phyloP scores from a whole-genome alignment of 2,329 filamentous ascomycete species.

The Microdochium nivale region DNA sequence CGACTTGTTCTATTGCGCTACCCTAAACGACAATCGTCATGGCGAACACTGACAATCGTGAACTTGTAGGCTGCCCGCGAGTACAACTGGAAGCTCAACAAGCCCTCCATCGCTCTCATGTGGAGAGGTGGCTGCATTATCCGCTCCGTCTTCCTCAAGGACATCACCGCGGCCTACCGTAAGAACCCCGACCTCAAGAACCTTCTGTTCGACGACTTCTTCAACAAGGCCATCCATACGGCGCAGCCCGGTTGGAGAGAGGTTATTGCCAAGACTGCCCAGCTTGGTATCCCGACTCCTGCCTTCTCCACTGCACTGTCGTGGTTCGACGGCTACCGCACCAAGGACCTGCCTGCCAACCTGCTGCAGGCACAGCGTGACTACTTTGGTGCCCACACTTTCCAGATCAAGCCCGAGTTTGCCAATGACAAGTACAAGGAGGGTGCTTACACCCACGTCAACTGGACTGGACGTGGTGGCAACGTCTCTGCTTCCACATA shows the following conservation, averaged over 20 bases:
- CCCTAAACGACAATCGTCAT: slow-evolving; percentile 12
- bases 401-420: slow-evolving; percentile 75
- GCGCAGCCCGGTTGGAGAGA: slow-evolving; percentile 90
- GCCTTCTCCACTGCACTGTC: slow-evolving; percentile 94
- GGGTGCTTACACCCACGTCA: slow-evolving; percentile 91
- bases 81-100: slow-evolving; percentile 98
- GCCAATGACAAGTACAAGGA: slow-evolving; percentile 73
- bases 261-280: slow-evolving; percentile 82
- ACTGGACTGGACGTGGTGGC: slow-evolving; percentile 98
- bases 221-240: slow-evolving; percentile 98
- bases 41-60: slow-evolving; percentile 4
- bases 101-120: slow-evolving; percentile 99
- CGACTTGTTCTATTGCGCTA: neutral
- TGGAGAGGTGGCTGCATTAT: slow-evolving; percentile 99
- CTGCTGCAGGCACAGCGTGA: slow-evolving; percentile 97
- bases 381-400: slow-evolving; percentile 96
- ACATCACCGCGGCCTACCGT: slow-evolving; percentile 97
- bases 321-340: slow-evolving; percentile 98
- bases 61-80: slow-evolving; percentile 73
- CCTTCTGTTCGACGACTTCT: slow-evolving; percentile 97
- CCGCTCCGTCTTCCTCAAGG: slow-evolving; percentile 99
- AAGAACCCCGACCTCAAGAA: slow-evolving; percentile 92
- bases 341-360: slow-evolving; percentile 95
- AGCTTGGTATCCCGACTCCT: slow-evolving; percentile 91
- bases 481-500: slow-evolving; percentile 97